These are phyloP conservation scores for Osmozyma mogii DNA, from an alignment of 805 yeast species.

Conservation along the genomic window DNA sequence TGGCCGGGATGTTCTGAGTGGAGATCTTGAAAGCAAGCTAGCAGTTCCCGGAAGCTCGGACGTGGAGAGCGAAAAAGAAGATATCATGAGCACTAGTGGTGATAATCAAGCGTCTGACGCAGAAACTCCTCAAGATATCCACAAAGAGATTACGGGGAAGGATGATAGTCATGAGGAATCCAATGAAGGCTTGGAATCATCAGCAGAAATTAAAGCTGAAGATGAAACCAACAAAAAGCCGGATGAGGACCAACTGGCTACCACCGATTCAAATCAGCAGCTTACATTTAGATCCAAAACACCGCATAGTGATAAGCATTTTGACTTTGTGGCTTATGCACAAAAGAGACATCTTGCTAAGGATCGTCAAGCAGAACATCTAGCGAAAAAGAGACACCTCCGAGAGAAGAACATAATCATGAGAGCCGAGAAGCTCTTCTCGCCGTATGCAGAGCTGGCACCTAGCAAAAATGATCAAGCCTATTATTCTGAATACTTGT, in stretches of 20 bases:
- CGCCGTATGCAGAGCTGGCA: conserved; percentile 26
- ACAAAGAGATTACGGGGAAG: conserved; percentile 1
- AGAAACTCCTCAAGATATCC: conserved; percentile 3
- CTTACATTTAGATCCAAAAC: no score
- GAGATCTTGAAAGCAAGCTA: conserved; percentile 20
- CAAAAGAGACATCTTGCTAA: conserved; percentile 34
- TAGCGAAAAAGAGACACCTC: conserved; percentile 12
- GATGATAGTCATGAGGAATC: conserved; percentile 11
- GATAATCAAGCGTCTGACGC: conserved; percentile 2
- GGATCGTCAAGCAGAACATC: conserved; percentile 18
- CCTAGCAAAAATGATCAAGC: conserved; percentile 16
- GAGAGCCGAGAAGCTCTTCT: conserved; percentile 30
- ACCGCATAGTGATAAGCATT: conserved; percentile 11
- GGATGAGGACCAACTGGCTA: not conserved
- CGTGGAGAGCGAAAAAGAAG: conserved; percentile 11
- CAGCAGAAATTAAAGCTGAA: not conserved
- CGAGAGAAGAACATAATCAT: conserved; percentile 25
- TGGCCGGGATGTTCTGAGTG: conserved; percentile 24
- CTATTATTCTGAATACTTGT: conserved; percentile 16
- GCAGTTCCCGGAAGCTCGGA: conserved; percentile 10
- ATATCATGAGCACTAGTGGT: conserved; percentile 16
- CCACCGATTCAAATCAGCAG: no score
- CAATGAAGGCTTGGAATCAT: conserved; percentile 7
- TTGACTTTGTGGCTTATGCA: conserved; percentile 56
- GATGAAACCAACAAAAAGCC: not conserved